These are phyloP conservation scores for Liriodendron chinense DNA, from an alignment of 164 flowering plant genomes.

Conservation along the genomic window DNA sequence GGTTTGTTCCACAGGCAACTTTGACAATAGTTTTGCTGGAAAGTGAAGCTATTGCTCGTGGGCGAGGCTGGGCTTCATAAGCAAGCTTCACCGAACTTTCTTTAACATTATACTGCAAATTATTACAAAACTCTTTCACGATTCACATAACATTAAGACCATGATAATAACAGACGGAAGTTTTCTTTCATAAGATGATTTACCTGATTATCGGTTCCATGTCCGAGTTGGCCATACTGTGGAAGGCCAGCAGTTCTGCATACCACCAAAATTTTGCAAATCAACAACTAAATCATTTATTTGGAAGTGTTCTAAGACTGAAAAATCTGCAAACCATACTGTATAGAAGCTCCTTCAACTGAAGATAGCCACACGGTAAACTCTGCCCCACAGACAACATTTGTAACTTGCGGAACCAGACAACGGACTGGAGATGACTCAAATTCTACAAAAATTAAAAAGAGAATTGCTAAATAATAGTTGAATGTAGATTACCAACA, in stretches of 20 bases:
- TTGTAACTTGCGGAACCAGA: constrained; percentile 62
- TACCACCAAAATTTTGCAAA: constrained; percentile 22
- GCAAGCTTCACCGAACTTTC: constrained; percentile 93
- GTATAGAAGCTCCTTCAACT: constrained; percentile 81
- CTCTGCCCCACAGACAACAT: constrained; percentile 86
- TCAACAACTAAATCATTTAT: constrained; percentile 9
- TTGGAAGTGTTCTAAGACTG: background rate
- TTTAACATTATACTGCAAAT: constrained; percentile 86
- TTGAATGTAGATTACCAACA: background rate
- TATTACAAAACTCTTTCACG: background rate
- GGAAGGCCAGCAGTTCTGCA: constrained; percentile 96
- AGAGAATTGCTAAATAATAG: background rate
- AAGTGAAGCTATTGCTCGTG: constrained; percentile 77
- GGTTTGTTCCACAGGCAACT: constrained; percentile 97
- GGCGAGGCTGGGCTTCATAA: constrained; percentile 94
- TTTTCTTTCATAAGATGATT: background rate
- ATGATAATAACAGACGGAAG: background rate
- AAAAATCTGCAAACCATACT: constrained; percentile 60
- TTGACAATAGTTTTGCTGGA: constrained; percentile 76
- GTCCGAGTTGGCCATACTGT: constrained; percentile 97
- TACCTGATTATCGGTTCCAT: constrained; percentile 98
- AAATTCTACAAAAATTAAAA: constrained; percentile 45
- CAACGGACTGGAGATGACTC: constrained; percentile 86
- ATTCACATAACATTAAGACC: background rate
- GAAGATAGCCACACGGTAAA: constrained; percentile 96